Evolutionary conservation across 2,329 filamentous ascomycete genomes (phyloP).

Genomic region (Madurella mycetomatis): DNA sequence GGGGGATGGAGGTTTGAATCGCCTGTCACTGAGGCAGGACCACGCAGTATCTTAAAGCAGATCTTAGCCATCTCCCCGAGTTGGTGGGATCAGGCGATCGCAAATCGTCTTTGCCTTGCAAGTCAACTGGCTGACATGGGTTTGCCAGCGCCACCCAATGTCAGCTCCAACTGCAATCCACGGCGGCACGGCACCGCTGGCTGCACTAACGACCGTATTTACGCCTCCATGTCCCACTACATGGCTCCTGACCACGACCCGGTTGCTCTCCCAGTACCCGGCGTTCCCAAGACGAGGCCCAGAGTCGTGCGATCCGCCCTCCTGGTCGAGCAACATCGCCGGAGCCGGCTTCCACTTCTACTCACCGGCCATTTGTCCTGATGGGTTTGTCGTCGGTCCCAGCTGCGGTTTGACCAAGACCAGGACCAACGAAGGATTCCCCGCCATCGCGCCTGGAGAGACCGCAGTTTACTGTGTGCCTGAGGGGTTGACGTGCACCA

Average conservation of each 20-base stretch:
- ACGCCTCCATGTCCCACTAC: constrained; percentile 36
- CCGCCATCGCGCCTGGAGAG: constrained; percentile 28
- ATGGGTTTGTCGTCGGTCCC: constrained; percentile 34
- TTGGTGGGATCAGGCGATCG: not conserved
- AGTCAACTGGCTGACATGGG: constrained; percentile 8
- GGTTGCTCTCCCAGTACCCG: constrained; percentile 37
- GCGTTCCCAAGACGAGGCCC: constrained; percentile 32
- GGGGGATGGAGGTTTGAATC: too few relatives aligned
- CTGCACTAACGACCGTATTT: constrained; percentile 39
- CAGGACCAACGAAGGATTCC: constrained; percentile 30
- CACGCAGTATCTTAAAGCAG: constrained; percentile 6
- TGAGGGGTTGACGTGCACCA: constrained; percentile 37
- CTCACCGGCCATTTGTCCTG: constrained; percentile 38
- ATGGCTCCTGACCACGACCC: constrained; percentile 38
- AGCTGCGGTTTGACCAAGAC: constrained; percentile 29
- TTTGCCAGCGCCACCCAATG: constrained; percentile 12
- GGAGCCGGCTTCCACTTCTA: constrained; percentile 36
- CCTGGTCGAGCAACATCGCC: constrained; percentile 34
- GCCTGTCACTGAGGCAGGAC: not conserved
- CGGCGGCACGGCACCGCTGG: constrained; percentile 31
- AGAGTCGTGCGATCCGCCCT: constrained; percentile 33
- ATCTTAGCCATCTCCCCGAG: not conserved
- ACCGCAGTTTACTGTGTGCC: constrained; percentile 32
- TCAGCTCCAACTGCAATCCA: constrained; percentile 22
- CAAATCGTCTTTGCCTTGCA: not conserved